phyloP scores from a whole-genome alignment of 805 yeast species.

The Cyberlindnera samutprakarnensis region DNA sequence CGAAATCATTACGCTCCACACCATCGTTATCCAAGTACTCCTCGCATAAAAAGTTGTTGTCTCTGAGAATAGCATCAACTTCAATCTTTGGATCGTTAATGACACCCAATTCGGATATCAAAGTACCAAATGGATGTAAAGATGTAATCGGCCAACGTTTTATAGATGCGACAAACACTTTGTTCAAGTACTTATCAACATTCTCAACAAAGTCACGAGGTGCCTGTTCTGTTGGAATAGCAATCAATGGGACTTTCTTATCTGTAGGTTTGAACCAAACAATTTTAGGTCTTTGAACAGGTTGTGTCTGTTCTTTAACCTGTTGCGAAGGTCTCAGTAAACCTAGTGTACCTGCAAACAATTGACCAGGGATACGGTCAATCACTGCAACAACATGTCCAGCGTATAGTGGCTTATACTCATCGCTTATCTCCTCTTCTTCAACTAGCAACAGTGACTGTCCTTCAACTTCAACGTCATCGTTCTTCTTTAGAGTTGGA shows the following conservation, averaged over 20 bases:
- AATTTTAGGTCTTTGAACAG: conserved; percentile 65
- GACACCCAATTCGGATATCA: conserved; percentile 79
- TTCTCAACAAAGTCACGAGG: conserved; percentile 93
- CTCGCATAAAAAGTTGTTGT: conserved; percentile 73
- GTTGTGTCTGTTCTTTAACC: conserved; percentile 20
- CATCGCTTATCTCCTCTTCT: conserved; percentile 93
- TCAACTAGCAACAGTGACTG: conserved; percentile 86
- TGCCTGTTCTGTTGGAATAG: conserved; percentile 97
- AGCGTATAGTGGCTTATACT: conserved; percentile 87
- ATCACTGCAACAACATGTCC: conserved; percentile 98
- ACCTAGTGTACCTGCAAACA: conserved; percentile 91
- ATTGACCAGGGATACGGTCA: conserved; percentile 95
- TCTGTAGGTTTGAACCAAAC: conserved; percentile 99
- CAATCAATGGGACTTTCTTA: conserved; percentile 94
- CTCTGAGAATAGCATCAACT: conserved; percentile 83
- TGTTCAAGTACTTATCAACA: conserved; percentile 74
- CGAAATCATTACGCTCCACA: conserved; percentile 24
- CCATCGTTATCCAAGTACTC: conserved; percentile 51
- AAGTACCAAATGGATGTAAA: conserved; percentile 93
- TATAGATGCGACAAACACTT: conserved; percentile 86
- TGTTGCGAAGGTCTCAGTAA: conserved; percentile 93
- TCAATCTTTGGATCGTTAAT: conserved; percentile 73
- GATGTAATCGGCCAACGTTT: conserved; percentile 99
- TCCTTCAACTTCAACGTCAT: conserved; percentile 98
- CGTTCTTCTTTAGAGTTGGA: conserved; percentile 95